A percentile compares a stretch with the other conserved stretches of the same genome.
Evolutionary conservation across 345 rosid genomes (phyloP).

Genomic region (Dovyalis caffra): DNA sequence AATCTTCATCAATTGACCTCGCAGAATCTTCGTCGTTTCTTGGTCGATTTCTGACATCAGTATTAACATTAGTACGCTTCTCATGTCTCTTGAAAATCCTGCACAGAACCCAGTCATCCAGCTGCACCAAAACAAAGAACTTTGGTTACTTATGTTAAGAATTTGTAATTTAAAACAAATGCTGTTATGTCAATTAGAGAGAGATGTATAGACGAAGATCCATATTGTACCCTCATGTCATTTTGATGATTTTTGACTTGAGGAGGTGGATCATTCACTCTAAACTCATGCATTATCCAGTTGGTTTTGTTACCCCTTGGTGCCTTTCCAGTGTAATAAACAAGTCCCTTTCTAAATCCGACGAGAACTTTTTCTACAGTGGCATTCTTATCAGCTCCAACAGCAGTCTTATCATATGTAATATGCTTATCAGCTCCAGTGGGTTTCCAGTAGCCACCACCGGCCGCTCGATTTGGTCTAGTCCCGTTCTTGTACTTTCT

Average conservation of each 20-base stretch:
- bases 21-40: neutral
- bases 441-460: constrained; percentile 27
- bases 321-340: constrained; percentile 15
- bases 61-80: neutral
- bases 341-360: constrained; percentile 11
- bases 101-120: constrained; percentile 31
- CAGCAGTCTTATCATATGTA: too few relatives aligned
- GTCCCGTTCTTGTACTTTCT: constrained; percentile 19
- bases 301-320: constrained; percentile 21
- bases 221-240: constrained; percentile 22
- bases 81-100: constrained; percentile 16
- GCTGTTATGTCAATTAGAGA: neutral
- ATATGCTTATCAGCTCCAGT: too few relatives aligned
- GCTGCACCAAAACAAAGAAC: constrained; percentile 12
- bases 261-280: neutral
- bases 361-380: neutral
- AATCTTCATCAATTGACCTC: neutral
- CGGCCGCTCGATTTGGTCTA: constrained; percentile 22
- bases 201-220: neutral
- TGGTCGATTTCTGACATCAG: neutral
- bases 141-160: neutral
- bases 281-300: constrained; percentile 33
- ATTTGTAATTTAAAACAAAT: neutral
- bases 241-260: neutral
- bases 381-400: neutral